A percentile compares a stretch with the other conserved stretches of the same genome.
These are phyloP conservation scores for Colletotrichum tabaci DNA, from an alignment of 2,329 filamentous ascomycete species.

Conservation along the genomic window DNA sequence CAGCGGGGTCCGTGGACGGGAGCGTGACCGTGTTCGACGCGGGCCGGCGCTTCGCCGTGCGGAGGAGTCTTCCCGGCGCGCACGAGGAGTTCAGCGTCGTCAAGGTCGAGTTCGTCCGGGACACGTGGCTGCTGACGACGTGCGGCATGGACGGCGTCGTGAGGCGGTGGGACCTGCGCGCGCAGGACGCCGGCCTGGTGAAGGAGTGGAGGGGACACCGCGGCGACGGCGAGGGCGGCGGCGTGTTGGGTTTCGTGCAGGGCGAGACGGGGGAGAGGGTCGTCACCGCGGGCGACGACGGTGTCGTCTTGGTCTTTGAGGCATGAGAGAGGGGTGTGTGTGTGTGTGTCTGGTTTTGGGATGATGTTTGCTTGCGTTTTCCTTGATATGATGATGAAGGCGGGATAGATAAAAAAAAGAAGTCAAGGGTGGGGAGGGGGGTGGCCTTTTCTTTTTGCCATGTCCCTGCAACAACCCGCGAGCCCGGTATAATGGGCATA, in stretches of 20 bases:
- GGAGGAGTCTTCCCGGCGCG: conserved; percentile 84
- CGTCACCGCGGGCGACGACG: conserved; percentile 93
- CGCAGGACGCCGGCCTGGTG: conserved; percentile 76
- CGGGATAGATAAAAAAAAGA: conserved; percentile 33
- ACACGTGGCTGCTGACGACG: conserved; percentile 81
- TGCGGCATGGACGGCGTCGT: conserved; percentile 95
- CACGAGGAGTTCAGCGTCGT: conserved; percentile 93
- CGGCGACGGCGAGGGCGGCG: conserved; percentile 87
- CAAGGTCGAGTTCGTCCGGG: conserved; percentile 87
- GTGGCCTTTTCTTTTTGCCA: too few relatives aligned
- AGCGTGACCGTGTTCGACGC: conserved; percentile 91
- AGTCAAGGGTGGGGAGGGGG: too few relatives aligned
- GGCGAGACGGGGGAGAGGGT: conserved; percentile 80
- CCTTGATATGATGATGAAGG: conserved; percentile 12
- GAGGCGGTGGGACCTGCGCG: conserved; percentile 86
- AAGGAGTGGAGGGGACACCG: conserved; percentile 94
- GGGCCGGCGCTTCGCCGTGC: conserved; percentile 87
- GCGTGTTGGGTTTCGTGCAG: conserved; percentile 92
- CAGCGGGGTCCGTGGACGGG: conserved; percentile 79
- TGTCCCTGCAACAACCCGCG: not conserved
- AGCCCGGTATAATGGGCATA: not conserved
- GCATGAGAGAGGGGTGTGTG: conserved; percentile 51
- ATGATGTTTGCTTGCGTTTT: not conserved
- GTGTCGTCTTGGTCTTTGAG: conserved; percentile 78
- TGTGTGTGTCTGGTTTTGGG: not conserved